Percentiles rank a stretch among this genome's conserved stretches.
phyloP scores from a whole-genome alignment of 768 basidiomycete genomes.

The Lyophyllum decastes region DNA sequence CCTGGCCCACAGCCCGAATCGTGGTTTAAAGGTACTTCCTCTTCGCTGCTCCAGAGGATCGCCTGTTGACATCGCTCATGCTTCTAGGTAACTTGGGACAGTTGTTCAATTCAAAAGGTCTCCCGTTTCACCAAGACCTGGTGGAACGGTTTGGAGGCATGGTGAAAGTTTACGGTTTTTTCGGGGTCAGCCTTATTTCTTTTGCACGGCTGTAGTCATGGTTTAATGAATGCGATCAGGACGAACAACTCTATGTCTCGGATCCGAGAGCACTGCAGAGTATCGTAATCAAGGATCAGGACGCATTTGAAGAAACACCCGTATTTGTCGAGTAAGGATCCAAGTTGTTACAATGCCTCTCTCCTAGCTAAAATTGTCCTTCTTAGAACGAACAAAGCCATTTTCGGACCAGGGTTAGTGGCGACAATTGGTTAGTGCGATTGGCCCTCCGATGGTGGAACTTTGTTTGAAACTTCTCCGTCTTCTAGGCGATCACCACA shows the following conservation, averaged over 20 bases:
- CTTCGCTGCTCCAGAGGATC: neutral
- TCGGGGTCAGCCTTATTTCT: conserved; percentile 35
- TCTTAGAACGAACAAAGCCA: conserved; percentile 41
- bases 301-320: conserved; percentile 46
- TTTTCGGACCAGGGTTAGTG: conserved; percentile 50
- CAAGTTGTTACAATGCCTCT: neutral
- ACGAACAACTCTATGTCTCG: conserved; percentile 49
- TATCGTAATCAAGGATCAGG: conserved; percentile 49
- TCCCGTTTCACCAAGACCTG: conserved; percentile 40
- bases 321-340: conserved; percentile 43
- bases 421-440: conserved; percentile 33
- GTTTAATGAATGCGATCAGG: conserved; percentile 25
- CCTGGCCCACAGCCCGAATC: conserved; percentile 35
- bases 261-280: conserved; percentile 51
- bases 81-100: conserved; percentile 41
- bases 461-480: neutral
- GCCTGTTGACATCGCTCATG: neutral
- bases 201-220: neutral
- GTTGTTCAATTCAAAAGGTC: conserved; percentile 43
- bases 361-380: neutral
- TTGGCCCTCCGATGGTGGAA: neutral
- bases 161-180: conserved; percentile 46
- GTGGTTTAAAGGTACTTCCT: conserved; percentile 32
- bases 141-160: conserved; percentile 43
- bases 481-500: conserved; percentile 41